These are phyloP conservation scores for Delitschia confertaspora DNA, from an alignment of 495 filamentous ascomycete genomes.

Conservation along the genomic window DNA sequence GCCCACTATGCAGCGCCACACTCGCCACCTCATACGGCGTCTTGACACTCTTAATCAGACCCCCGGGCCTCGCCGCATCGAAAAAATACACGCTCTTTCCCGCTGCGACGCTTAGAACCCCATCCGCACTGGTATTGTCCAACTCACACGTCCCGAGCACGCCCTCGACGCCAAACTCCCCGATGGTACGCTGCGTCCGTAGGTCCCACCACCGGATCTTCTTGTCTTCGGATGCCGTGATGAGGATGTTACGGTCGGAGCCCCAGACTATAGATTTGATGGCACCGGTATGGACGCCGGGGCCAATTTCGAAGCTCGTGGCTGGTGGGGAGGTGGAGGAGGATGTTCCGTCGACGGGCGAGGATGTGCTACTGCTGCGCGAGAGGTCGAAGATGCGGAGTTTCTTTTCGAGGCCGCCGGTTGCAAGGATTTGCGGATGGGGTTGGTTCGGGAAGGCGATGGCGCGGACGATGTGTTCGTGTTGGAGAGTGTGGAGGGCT, in stretches of 20 bases:
- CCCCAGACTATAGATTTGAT: constrained; percentile 97
- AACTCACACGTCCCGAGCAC: constrained; percentile 85
- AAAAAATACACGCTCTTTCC: constrained; percentile 92
- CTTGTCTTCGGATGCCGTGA: constrained; percentile 84
- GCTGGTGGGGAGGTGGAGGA: constrained; percentile 12
- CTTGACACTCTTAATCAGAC: constrained; percentile 65
- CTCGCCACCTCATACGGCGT: constrained; percentile 78
- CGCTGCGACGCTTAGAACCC: constrained; percentile 56
- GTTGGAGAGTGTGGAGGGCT: constrained; percentile 75
- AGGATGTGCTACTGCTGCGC: constrained; percentile 39
- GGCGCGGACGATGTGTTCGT: constrained; percentile 89
- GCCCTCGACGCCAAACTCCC: constrained; percentile 67
- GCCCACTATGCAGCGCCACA: constrained; percentile 74
- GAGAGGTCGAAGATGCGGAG: constrained; percentile 86
- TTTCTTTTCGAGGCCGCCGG: constrained; percentile 92
- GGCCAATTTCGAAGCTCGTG: constrained; percentile 67
- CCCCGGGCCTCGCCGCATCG: constrained; percentile 59
- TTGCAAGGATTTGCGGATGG: constrained; percentile 73
- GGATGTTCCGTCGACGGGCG: constrained; percentile 28
- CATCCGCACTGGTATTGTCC: constrained; percentile 28
- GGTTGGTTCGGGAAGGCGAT: constrained; percentile 73
- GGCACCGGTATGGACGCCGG: constrained; percentile 68
- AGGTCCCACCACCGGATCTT: constrained; percentile 93
- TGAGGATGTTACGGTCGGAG: constrained; percentile 71
- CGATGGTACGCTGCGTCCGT: constrained; percentile 58